phyloP scores from a whole-genome alignment of 2,329 filamentous ascomycete genomes.

The Nectriaceae sp. region DNA sequence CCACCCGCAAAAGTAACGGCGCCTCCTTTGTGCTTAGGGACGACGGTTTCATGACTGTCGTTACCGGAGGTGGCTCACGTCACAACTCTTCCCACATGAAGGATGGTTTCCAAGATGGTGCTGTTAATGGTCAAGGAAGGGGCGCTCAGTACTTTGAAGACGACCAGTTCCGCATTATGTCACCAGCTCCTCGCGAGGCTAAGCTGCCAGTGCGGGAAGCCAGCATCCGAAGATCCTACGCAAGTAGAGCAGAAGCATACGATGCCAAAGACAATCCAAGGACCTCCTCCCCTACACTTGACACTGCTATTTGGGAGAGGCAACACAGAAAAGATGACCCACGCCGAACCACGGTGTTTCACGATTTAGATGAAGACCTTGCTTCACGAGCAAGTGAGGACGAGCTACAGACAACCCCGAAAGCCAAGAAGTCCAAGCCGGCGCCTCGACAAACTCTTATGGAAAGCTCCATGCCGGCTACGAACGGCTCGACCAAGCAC shows the following conservation, averaged over 20 bases:
- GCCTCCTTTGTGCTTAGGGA: constrained; percentile 37
- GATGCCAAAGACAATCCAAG: constrained; percentile 18
- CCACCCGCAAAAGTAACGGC: not conserved
- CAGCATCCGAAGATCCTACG: constrained; percentile 28
- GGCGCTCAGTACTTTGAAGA: constrained; percentile 16
- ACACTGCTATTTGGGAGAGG: constrained; percentile 20
- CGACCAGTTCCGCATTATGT: constrained; percentile 21
- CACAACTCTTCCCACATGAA: constrained; percentile 30
- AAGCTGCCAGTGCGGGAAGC: constrained; percentile 44
- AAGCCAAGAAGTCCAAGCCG: constrained; percentile 22
- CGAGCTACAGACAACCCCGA: constrained; percentile 24
- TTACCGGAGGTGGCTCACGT: constrained; percentile 19
- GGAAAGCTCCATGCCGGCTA: constrained; percentile 26
- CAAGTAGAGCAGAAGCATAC: constrained; percentile 21
- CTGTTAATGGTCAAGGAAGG: constrained; percentile 17
- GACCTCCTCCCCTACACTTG: constrained; percentile 29
- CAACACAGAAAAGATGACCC: constrained; percentile 16
- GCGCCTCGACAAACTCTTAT: constrained; percentile 18
- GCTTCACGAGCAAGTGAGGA: constrained; percentile 22
- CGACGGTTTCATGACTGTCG: constrained; percentile 40
- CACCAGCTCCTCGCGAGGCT: constrained; percentile 29
- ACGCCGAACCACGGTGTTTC: constrained; percentile 17
- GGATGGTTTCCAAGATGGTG: constrained; percentile 35
- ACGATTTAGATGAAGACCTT: constrained; percentile 26
- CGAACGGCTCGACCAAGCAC: constrained; percentile 14